Base-by-base conservation (phyloP, 768 basidiomycete genomes). In the Psilocybe cyanescens region DNA sequence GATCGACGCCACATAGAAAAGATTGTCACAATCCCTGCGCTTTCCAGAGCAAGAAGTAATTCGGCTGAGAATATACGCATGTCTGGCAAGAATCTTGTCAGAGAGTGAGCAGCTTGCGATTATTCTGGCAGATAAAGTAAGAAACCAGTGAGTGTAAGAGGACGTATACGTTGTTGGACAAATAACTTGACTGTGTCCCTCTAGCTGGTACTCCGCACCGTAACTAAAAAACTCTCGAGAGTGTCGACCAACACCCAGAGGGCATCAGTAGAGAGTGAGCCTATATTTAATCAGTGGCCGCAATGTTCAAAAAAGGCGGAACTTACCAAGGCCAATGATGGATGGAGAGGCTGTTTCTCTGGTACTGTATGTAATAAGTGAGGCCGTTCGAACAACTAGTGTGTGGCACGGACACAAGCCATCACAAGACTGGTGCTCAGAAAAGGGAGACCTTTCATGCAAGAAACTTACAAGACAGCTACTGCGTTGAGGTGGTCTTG, bases 351-450 rank as follows among this genome's bases (percentile, higher is more conserved):
- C 53, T 60, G 59, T 12, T 24, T 39, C 16, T 55, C 19, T 33
- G 59, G 59, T 6, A 55, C 33, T 37, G 59, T 35, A 48, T 60
- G 46, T 9, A 55, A 49, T 16, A 14, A 35, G 54, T 28, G 59
- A 47, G 59, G 59, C 59, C 14, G 53, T 48, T 60, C 59, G 33
- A 54, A 63, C 12, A 58, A 11, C 51, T 51, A 58, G 47, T 44
- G 24, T 4, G 51, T 63, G 19, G 50, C 29, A 14, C 41, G 44
- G 7, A 53, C 33, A 48, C 50, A 63, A 12, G 57, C 61, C 8
- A 55, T 12, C 16, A 47, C 51, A n/a, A 63, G 56, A 41, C 24
- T 44, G 57, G 50, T 0, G 4, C 16, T 48, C 17, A 35, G 48
- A 46, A 7, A 53, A 39, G 51, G 50, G 17, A 28, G 50, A 29